phyloP scores from a whole-genome alignment of 495 filamentous ascomycete species.

The Astrocystis sublimbata region DNA sequence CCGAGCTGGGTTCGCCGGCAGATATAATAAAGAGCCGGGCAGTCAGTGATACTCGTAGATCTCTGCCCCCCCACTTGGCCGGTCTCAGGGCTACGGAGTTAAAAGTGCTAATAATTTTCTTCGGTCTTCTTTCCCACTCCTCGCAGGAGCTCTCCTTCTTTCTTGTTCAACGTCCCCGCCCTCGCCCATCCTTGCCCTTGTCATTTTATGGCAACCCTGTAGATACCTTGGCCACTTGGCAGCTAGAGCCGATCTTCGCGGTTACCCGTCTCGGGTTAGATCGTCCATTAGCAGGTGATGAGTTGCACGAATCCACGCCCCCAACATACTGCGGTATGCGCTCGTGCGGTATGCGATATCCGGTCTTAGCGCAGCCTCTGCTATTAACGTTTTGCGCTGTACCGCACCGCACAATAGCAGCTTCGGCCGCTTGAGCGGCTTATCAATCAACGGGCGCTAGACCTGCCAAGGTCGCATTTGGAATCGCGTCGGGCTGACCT shows the following conservation, averaged over 20 bases:
- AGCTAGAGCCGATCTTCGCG: background rate
- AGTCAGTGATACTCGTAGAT: background rate
- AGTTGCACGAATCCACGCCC: background rate
- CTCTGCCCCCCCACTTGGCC: background rate
- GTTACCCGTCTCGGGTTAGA: background rate
- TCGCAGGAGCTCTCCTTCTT: background rate
- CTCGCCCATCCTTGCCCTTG: slow-evolving; percentile 7
- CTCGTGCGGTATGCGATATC: no score
- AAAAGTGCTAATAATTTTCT: background rate
- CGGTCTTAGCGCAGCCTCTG: no score
- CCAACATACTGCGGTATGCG: no score
- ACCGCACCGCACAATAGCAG: no score
- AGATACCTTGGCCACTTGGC: background rate
- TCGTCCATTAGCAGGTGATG: background rate
- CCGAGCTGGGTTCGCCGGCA: background rate
- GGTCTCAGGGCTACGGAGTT: background rate
- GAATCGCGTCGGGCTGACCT: slow-evolving; percentile 12
- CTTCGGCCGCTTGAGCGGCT: background rate
- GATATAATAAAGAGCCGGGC: slow-evolving; percentile 10
- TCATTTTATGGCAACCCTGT: background rate
- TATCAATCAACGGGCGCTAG: slow-evolving; percentile 18
- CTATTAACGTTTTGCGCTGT: background rate
- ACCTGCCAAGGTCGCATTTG: slow-evolving; percentile 12
- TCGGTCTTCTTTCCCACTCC: background rate
- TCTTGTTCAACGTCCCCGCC: background rate